Conservation (phyloP, 768 basidiomycete species). For the Grammothele lineata region DNA sequence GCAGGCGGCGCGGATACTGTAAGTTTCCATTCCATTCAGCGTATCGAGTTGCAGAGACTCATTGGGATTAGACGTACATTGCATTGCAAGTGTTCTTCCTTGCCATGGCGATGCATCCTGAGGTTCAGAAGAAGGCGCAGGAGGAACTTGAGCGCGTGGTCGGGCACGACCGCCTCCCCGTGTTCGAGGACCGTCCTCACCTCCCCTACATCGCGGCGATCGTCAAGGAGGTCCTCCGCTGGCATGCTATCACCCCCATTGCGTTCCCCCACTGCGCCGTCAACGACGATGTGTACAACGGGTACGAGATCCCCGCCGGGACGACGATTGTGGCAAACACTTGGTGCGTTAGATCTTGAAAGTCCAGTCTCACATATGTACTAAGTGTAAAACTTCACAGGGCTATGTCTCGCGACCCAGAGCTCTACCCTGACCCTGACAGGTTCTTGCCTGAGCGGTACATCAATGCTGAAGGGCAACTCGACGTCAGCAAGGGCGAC, state of each 20-base stretch:
- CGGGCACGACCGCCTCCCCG: slow-evolving; percentile 9
- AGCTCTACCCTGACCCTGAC: slow-evolving; percentile 9
- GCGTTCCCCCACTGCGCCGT: slow-evolving; percentile 13
- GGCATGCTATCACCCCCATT: slow-evolving; percentile 17
- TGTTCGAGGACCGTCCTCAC: slow-evolving; percentile 2
- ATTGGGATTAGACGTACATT: too few species aligned
- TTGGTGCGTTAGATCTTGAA: slow-evolving; percentile 8
- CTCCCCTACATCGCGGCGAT: slow-evolving; percentile 21
- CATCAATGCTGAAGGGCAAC: slow-evolving; percentile 1
- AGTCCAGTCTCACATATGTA: neutral
- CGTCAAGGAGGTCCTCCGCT: slow-evolving; percentile 18
- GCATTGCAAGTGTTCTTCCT: slow-evolving; percentile 25
- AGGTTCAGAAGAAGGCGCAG: slow-evolving; percentile 21
- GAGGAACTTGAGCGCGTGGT: slow-evolving; percentile 22
- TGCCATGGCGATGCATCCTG: slow-evolving; percentile 25
- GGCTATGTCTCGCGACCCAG: slow-evolving; percentile 9
- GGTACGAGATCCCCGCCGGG: slow-evolving; percentile 26
- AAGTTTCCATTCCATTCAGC: too few species aligned
- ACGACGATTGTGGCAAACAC: slow-evolving; percentile 19
- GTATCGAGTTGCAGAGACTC: too few species aligned
- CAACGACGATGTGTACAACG: slow-evolving; percentile 25
- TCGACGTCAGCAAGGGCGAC: slow-evolving; percentile 5
- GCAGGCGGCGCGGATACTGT: too few species aligned
- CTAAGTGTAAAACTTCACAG: neutral
- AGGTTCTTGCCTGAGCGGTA: slow-evolving; percentile 10